Base-by-base conservation (phyloP, 176 grass and related monocot genomes). In the Panicum miliaceum region DNA sequence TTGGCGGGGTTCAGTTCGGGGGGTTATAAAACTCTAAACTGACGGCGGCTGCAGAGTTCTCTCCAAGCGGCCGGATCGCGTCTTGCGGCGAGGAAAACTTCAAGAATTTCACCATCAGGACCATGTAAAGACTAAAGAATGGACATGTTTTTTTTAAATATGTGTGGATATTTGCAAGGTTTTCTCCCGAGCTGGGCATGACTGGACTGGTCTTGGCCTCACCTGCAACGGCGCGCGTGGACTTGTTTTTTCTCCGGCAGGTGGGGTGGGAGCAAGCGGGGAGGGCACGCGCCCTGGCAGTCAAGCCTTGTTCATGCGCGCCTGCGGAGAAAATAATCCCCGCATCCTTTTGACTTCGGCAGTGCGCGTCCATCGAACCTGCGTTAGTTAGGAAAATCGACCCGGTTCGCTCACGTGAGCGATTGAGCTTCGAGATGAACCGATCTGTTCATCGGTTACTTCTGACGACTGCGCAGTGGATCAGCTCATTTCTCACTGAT, bases 291-390 rank as follows among this genome's bases (percentile, higher is more conserved):
- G 7, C 40, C 16, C 10, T 37, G 80, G 45, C 22, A 29, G 46
- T 73, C 81, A 65, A 73, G 52, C 67, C 19, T 68, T 26, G 60
- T 65, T 67, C 50, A 46, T 66, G 74, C 81, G 57, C 50, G 58
- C 32, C 80, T 80, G 29, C 40, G 19, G 77, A 81, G 87, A n/a
- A 62, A 60, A 69, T 4, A 75, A 68, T 81, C 70, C 70, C 63
- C 7, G 23, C 20, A 46, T 37, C 52, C 78, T 85, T 63, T 85
- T 82, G 83, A 89, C 88, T 77, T 81, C 2, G 29, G 87, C 81
- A 12, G 20, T n/a, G 50, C 12, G 8, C 4, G 12, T 3, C 18
- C 9, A 38, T 14, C 16, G 22, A 42, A 35, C 18, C 47, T 75
- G 47, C 68, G 29, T 45, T 79, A 37, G 59, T 58, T 59, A 40